Evolutionary conservation across 495 filamentous ascomycete species (phyloP).

Genomic region (Aspergillus kassunensis): DNA sequence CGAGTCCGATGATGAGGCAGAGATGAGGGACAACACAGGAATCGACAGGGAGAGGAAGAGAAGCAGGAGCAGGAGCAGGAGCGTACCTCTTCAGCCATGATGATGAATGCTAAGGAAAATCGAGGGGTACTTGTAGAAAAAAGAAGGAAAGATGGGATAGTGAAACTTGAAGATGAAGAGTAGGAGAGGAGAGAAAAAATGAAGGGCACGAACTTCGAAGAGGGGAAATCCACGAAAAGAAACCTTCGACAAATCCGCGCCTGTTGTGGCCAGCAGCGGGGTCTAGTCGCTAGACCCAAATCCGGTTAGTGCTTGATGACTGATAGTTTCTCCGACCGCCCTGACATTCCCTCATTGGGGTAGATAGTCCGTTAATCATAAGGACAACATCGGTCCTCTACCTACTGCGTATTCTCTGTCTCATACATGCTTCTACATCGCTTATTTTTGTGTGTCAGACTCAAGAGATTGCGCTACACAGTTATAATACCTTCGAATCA

Average conservation of each 20-base stretch:
- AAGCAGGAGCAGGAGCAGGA: neutral
- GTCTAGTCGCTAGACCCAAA: conserved; percentile 30
- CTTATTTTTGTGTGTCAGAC: neutral
- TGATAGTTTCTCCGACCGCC: conserved; percentile 2
- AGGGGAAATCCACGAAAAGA: conserved; percentile 22
- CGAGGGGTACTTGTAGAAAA: conserved; percentile 21
- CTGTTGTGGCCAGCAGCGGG: conserved; percentile 43
- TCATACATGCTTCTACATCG: neutral
- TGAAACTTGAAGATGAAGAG: conserved; percentile 5
- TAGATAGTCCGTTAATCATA: neutral
- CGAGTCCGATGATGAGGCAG: conserved; percentile 10
- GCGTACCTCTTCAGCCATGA: conserved; percentile 44
- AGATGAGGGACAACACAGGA: conserved; percentile 3
- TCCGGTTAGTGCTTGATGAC: too few species aligned
- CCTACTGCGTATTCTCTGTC: conserved; percentile 3
- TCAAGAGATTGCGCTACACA: neutral
- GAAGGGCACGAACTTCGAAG: conserved; percentile 13
- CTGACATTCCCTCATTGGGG: neutral
- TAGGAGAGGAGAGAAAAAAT: conserved; percentile 19
- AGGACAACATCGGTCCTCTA: neutral
- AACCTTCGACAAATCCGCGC: conserved; percentile 28
- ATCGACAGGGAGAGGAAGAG: neutral
- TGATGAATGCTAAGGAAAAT: conserved; percentile 25
- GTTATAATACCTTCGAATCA: too few species aligned
- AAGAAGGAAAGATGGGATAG: conserved; percentile 13